phyloP scores from a whole-genome alignment of 371 early-diverging fungal genomes.

The Quaeritorhiza haematococci region DNA sequence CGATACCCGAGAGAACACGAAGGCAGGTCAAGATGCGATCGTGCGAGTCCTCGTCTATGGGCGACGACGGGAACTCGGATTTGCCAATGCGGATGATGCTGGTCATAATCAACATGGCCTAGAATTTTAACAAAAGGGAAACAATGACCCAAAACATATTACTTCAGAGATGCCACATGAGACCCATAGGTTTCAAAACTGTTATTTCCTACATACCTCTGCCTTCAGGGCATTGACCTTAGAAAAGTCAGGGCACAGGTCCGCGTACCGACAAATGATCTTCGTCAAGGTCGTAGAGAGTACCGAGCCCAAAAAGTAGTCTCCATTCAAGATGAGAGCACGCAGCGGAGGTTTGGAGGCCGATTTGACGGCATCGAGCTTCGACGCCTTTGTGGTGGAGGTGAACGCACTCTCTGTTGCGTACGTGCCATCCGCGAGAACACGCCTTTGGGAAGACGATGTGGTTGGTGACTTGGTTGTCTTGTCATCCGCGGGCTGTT shows the following conservation, averaged over 20 bases:
- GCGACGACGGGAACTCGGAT: slow-evolving; percentile 71
- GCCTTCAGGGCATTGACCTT: slow-evolving; percentile 72
- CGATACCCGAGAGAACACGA: slow-evolving; percentile 55
- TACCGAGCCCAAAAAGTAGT: slow-evolving; percentile 85
- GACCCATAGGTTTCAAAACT: not conserved
- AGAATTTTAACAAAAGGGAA: not conserved
- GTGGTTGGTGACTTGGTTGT: slow-evolving; percentile 26
- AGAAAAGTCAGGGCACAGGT: slow-evolving; percentile 38
- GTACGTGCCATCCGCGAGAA: slow-evolving; percentile 95
- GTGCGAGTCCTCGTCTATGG: slow-evolving; percentile 94
- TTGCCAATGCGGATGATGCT: slow-evolving; percentile 89
- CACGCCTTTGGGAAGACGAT: slow-evolving; percentile 59
- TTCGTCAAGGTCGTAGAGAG: slow-evolving; percentile 86
- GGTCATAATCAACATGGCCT: slow-evolving; percentile 94
- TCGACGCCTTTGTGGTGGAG: slow-evolving; percentile 43
- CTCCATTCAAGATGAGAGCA: slow-evolving; percentile 81
- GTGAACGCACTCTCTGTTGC: slow-evolving; percentile 83
- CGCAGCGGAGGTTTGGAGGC: slow-evolving; percentile 72
- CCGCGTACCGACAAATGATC: slow-evolving; percentile 66
- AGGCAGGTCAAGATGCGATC: slow-evolving; percentile 88
- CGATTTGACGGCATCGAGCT: slow-evolving; percentile 17
- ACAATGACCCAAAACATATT: slow-evolving; percentile 6
- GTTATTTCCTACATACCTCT: slow-evolving; percentile 37
- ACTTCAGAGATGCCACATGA: not conserved
- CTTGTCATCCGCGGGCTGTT: slow-evolving; percentile 33